Evolutionary conservation across 306 rosid species (phyloP).

Genomic region (Carpinus fangiana): DNA sequence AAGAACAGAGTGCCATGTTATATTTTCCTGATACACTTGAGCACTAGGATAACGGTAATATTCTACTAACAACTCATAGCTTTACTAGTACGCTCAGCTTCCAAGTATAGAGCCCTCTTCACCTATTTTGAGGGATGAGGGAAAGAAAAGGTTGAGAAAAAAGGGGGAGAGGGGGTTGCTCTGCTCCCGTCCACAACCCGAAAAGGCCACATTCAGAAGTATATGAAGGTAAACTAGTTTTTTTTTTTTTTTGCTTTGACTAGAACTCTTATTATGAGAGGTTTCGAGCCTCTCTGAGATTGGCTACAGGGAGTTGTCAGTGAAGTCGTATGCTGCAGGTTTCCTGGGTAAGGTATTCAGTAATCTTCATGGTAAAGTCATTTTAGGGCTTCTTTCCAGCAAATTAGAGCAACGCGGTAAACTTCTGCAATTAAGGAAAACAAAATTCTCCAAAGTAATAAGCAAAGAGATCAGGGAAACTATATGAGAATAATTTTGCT

Average conservation of each 20-base stretch:
- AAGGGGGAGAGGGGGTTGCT: not conserved
- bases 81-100: not conserved
- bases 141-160: not conserved
- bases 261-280: not conserved
- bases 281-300: not conserved
- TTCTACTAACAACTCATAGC: not conserved
- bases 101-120: not conserved
- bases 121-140: not conserved
- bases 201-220: not conserved
- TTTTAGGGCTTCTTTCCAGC: not conserved
- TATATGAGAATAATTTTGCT: not conserved
- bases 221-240: not conserved
- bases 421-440: not conserved
- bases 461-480: not conserved
- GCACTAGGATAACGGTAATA: not conserved
- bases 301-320: not conserved
- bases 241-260: not conserved
- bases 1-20: not conserved
- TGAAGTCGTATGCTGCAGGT: not conserved
- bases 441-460: not conserved
- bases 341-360: not conserved
- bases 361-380: not conserved
- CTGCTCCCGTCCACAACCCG: not conserved
- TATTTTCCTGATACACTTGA: not conserved
- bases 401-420: not conserved